phyloP scores from a whole-genome alignment of 2,329 filamentous ascomycete genomes.

The Fusarium sp. region DNA sequence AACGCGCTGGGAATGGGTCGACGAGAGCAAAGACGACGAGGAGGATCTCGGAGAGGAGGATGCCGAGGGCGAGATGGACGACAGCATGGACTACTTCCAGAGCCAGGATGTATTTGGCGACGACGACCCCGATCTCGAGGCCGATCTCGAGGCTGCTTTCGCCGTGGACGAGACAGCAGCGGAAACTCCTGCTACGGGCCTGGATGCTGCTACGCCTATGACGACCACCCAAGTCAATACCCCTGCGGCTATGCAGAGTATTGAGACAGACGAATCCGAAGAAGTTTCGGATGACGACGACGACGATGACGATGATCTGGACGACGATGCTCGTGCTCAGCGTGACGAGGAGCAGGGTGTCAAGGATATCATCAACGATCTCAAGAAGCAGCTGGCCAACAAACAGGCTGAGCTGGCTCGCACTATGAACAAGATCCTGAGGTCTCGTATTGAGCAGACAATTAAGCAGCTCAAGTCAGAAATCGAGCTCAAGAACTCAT shows the following conservation, averaged over 20 bases:
- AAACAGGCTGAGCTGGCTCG: constrained; percentile 62
- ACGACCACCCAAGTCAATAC: constrained; percentile 61
- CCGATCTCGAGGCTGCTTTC: constrained; percentile 70
- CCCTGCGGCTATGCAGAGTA: constrained; percentile 62
- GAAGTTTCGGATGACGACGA: constrained; percentile 64
- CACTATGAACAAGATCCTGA: constrained; percentile 64
- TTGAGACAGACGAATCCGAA: constrained; percentile 59
- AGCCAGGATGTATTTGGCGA: constrained; percentile 52
- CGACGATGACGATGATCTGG: constrained; percentile 68
- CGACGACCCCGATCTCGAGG: constrained; percentile 67
- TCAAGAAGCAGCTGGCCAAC: constrained; percentile 66
- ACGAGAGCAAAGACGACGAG: constrained; percentile 64
- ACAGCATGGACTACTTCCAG: constrained; percentile 59
- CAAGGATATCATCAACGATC: constrained; percentile 68
- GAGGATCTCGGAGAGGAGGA: constrained; percentile 67
- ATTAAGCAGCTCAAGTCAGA: constrained; percentile 65
- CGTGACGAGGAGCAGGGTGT: constrained; percentile 68
- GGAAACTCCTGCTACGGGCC: constrained; percentile 61
- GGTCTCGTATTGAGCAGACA: constrained; percentile 64
- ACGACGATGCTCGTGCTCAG: constrained; percentile 67
- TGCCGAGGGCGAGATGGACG: constrained; percentile 63
- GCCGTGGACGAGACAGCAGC: constrained; percentile 57
- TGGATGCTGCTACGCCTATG: constrained; percentile 63
- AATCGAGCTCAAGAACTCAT: constrained; percentile 63
- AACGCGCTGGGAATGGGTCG: constrained; percentile 76